phyloP scores from a whole-genome alignment of 2,329 filamentous ascomycete genomes.

The Monilinia aucupariae region DNA sequence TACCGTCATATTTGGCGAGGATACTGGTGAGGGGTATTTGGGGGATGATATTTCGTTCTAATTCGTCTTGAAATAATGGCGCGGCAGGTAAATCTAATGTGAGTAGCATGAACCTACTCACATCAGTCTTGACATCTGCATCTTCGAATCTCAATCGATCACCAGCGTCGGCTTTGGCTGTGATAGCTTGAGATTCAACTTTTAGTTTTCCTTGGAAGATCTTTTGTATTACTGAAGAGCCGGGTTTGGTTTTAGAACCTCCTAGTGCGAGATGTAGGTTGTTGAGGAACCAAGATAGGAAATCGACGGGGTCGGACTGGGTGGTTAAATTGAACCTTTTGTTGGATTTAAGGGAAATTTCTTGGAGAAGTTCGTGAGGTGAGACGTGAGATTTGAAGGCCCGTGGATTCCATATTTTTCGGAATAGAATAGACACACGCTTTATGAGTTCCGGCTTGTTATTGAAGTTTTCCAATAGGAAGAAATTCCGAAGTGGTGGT shows the following conservation, averaged over 20 bases:
- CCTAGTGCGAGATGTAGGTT: constrained; percentile 88
- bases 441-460: constrained; percentile 75
- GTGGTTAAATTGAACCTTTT: constrained; percentile 87
- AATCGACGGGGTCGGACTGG: constrained; percentile 94
- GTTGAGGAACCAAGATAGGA: constrained; percentile 96
- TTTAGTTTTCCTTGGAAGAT: constrained; percentile 91
- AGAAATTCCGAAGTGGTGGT: constrained; percentile 79
- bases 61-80: constrained; percentile 91
- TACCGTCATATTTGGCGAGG: constrained; percentile 87
- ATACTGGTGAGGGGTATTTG: constrained; percentile 79
- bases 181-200: constrained; percentile 90
- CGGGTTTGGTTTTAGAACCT: constrained; percentile 79
- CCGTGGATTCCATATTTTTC: constrained; percentile 96
- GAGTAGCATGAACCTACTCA: constrained; percentile 79
- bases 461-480: constrained; percentile 79
- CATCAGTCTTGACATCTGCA: constrained; percentile 70
- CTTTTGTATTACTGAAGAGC: constrained; percentile 79
- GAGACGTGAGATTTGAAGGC: constrained; percentile 97
- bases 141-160: constrained; percentile 92
- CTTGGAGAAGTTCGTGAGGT: constrained; percentile 92
- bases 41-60: constrained; percentile 93
- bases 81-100: constrained; percentile 89
- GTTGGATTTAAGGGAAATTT: constrained; percentile 81
- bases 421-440: constrained; percentile 80
- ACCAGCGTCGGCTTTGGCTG: constrained; percentile 78